A percentile compares a stretch with the other conserved stretches of the same genome.
These are phyloP conservation scores for Neurospora sp. DNA, from an alignment of 495 filamentous ascomycete genomes.

Conservation along the genomic window DNA sequence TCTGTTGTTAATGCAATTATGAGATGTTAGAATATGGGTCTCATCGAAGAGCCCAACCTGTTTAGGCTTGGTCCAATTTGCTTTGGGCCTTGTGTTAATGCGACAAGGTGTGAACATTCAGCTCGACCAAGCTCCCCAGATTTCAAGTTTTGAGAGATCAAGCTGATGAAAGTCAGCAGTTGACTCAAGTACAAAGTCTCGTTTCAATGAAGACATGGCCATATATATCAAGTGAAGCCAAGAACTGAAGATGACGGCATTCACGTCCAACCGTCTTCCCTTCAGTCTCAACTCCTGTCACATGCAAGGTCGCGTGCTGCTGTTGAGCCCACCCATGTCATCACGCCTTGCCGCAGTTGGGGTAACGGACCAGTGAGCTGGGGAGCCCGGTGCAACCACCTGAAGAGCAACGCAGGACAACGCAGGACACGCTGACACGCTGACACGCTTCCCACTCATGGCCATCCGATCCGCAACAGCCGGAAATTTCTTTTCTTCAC, in stretches of 20 bases:
- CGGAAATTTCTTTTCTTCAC: constrained; percentile 16
- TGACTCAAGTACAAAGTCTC: not conserved
- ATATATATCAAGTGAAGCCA: not conserved
- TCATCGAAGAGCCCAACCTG: not conserved
- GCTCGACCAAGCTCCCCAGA: not conserved
- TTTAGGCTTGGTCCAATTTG: not conserved
- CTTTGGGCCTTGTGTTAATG: not conserved
- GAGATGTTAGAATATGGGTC: not conserved
- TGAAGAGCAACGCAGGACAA: not conserved
- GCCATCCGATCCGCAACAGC: constrained; percentile 11
- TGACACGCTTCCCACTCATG: not conserved
- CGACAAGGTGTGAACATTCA: not conserved
- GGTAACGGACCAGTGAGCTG: not conserved
- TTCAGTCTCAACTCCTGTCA: not conserved
- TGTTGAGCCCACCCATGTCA: not conserved
- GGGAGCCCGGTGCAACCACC: not conserved
- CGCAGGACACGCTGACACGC: not conserved
- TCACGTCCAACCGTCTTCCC: not conserved
- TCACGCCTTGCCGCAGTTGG: not conserved
- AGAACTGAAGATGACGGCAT: not conserved
- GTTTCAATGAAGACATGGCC: not conserved
- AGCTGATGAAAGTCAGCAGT: not conserved
- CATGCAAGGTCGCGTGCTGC: not conserved
- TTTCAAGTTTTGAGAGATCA: not conserved
- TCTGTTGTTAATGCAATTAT: not conserved